A percentile compares a stretch with the other conserved stretches of the same genome.
These are phyloP conservation scores for Myotisia sp. DNA, from an alignment of 2,329 filamentous ascomycete genomes.

Conservation along the genomic window DNA sequence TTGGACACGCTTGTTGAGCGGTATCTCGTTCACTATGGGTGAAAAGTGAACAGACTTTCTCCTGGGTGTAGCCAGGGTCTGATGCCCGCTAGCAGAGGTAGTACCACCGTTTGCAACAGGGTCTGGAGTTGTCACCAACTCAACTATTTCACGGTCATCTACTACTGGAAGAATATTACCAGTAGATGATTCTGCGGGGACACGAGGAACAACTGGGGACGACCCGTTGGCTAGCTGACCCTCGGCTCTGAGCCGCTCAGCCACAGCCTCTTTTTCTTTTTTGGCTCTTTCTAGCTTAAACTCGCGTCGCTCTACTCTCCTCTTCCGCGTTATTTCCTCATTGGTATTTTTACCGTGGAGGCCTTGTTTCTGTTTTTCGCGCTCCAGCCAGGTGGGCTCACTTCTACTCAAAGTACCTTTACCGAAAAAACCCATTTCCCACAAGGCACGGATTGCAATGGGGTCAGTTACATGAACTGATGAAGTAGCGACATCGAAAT, in stretches of 20 bases:
- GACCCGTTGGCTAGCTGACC: conserved; percentile 4
- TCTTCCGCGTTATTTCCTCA: conserved; percentile 62
- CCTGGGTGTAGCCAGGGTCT: conserved; percentile 10
- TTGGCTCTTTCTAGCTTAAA: conserved; percentile 88
- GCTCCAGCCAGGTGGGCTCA: conserved; percentile 82
- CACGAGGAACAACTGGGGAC: neutral
- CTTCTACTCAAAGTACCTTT: conserved; percentile 87
- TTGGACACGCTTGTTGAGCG: too few relatives aligned
- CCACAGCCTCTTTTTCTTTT: conserved; percentile 69
- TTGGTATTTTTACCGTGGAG: conserved; percentile 54
- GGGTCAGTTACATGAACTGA: conserved; percentile 74
- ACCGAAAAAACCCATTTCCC: conserved; percentile 96
- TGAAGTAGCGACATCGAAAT: conserved; percentile 67
- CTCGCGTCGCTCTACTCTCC: conserved; percentile 65
- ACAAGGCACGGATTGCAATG: conserved; percentile 62
- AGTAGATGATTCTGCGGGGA: too few relatives aligned
- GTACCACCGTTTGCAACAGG: too few relatives aligned
- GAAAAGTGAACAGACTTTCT: conserved; percentile 58
- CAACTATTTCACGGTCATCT: too few relatives aligned
- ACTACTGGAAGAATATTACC: too few relatives aligned
- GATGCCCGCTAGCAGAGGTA: too few relatives aligned
- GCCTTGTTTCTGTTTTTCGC: conserved; percentile 60
- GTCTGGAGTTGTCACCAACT: too few relatives aligned
- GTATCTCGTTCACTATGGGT: conserved; percentile 49
- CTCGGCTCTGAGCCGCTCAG: conserved; percentile 51